Evolutionary conservation across 352 stramenopile genomes (phyloP).

Genomic region (Pythium aphanidermatum): DNA sequence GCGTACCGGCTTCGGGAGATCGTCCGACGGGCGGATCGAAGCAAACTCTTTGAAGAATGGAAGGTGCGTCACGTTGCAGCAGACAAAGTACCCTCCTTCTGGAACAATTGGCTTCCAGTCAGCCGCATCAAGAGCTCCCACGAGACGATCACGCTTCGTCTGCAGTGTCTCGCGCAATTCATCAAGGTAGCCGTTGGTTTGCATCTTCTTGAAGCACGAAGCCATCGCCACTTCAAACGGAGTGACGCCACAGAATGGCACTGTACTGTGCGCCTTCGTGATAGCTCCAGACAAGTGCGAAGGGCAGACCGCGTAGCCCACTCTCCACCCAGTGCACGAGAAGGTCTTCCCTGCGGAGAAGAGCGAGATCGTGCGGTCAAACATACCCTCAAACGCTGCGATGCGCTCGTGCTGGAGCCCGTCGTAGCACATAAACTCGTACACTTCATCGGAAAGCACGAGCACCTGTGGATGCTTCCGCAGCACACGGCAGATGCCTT

Average conservation of each 20-base stretch:
- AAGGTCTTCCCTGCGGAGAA: slow-evolving; percentile 93
- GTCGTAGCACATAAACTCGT: slow-evolving; percentile 97
- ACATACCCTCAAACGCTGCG: slow-evolving; percentile 75
- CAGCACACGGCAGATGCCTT: slow-evolving; percentile 85
- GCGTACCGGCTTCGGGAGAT: slow-evolving; percentile 56
- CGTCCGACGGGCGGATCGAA: slow-evolving; percentile 37
- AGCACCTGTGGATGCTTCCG: slow-evolving; percentile 83
- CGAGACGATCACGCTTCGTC: slow-evolving; percentile 84
- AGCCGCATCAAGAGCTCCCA: slow-evolving; percentile 63
- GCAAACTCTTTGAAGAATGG: slow-evolving; percentile 71
- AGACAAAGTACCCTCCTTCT: slow-evolving; percentile 95
- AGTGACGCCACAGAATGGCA: slow-evolving; percentile 94
- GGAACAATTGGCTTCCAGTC: slow-evolving; percentile 90
- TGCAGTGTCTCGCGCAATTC: slow-evolving; percentile 53
- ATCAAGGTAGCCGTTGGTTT: slow-evolving; percentile 85
- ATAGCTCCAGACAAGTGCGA: slow-evolving; percentile 49
- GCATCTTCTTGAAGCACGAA: slow-evolving; percentile 77
- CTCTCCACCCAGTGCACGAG: slow-evolving; percentile 91
- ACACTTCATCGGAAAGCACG: slow-evolving; percentile 97
- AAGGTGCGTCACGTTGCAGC: slow-evolving; percentile 69
- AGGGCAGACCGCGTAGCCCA: slow-evolving; percentile 78
- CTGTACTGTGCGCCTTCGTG: slow-evolving; percentile 72
- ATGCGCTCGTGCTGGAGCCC: slow-evolving; percentile 61
- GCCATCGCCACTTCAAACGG: slow-evolving; percentile 93
- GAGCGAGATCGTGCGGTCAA: slow-evolving; percentile 88